These are phyloP conservation scores for Podospora didyma DNA, from an alignment of 495 filamentous ascomycete genomes.

Conservation along the genomic window DNA sequence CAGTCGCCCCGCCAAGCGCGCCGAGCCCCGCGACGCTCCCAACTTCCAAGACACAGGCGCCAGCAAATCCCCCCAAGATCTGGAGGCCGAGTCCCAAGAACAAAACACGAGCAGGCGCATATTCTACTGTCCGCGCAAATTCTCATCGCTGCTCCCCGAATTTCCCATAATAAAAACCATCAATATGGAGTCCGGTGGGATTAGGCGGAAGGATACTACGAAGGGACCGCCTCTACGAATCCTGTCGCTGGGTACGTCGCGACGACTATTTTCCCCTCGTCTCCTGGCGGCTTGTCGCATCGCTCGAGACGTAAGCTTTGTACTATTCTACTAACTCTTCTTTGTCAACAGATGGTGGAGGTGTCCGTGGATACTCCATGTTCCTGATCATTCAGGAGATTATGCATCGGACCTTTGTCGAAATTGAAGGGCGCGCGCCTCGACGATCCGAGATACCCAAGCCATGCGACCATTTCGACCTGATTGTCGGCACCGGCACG, in stretches of 20 bases:
- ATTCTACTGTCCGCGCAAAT: neutral
- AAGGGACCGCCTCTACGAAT: constrained; percentile 91
- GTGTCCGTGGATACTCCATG: constrained; percentile 95
- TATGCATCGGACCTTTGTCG: constrained; percentile 90
- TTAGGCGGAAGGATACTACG: constrained; percentile 80
- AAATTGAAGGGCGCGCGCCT: constrained; percentile 77
- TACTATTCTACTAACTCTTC: neutral
- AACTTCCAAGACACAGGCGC: constrained; percentile 3
- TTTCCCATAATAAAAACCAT: neutral
- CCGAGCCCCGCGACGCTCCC: constrained; percentile 14
- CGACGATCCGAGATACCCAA: constrained; percentile 86
- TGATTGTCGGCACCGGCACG: constrained; percentile 92
- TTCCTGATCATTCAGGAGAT: constrained; percentile 92
- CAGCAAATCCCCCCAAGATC: neutral
- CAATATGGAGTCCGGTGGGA: constrained; percentile 20
- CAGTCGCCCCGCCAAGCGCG: constrained; percentile 15
- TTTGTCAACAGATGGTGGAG: constrained; percentile 73
- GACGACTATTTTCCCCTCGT: neutral
- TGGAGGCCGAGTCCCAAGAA: constrained; percentile 1
- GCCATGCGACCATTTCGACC: constrained; percentile 96
- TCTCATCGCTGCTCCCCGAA: neutral
- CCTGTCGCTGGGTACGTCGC: constrained; percentile 74
- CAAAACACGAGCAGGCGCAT: no score
- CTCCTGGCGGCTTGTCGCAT: neutral
- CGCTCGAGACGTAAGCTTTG: neutral